Percentiles rank a stretch among this genome's conserved stretches.
Evolutionary conservation across 73 alveolate species (phyloP).

Genomic region (Uronychia binucleata): DNA sequence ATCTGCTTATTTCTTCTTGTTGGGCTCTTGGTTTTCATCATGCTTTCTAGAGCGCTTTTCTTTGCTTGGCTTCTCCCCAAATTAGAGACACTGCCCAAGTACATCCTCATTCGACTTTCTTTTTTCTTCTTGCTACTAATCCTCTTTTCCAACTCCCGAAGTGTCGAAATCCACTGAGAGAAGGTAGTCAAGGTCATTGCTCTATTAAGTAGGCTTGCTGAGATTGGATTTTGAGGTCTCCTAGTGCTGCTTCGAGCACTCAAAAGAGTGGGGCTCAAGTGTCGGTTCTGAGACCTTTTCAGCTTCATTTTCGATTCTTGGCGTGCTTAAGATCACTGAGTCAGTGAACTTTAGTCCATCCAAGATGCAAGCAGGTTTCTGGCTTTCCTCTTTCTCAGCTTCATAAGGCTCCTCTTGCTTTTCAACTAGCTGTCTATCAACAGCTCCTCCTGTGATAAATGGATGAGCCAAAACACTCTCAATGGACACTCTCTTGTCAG

Average conservation of each 20-base stretch:
- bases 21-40: neutral
- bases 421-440: neutral
- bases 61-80: neutral
- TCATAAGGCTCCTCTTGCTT: neutral
- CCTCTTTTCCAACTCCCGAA: neutral
- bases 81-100: neutral
- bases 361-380: no score
- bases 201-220: no score
- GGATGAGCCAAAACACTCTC: slow-evolving; percentile 20
- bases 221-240: no score
- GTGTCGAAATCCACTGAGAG: neutral
- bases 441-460: neutral
- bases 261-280: no score
- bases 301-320: neutral
- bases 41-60: neutral
- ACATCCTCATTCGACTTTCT: neutral
- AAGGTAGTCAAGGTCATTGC: neutral
- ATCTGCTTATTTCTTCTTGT: neutral
- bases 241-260: no score
- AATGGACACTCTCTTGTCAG: slow-evolving; percentile 6
- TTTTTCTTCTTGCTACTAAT: no score
- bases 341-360: neutral
- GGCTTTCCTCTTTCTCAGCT: neutral
- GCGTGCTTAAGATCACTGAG: neutral
- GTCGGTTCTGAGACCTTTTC: no score